Evolutionary conservation across 768 basidiomycete genomes (phyloP).

Genomic region (Boletus subcaerulescens): DNA sequence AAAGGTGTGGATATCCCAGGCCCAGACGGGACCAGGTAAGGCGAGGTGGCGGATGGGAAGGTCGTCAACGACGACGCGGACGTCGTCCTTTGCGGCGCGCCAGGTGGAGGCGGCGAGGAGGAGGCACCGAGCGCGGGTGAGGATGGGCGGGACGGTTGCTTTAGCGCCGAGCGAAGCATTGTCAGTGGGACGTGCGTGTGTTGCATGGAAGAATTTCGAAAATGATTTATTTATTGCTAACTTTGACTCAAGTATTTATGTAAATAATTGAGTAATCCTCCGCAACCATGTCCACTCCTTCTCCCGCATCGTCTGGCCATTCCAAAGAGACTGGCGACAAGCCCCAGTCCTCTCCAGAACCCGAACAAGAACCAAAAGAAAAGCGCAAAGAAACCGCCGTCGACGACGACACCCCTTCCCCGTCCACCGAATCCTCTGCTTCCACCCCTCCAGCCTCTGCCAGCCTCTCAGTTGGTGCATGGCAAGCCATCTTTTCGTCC

Average conservation of each 20-base stretch:
- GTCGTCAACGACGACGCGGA: slow-evolving; percentile 18
- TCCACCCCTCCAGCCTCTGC: slow-evolving; percentile 4
- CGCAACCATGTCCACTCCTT: slow-evolving; percentile 14
- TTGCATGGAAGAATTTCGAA: neutral
- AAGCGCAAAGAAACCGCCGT: neutral
- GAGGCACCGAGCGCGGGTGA: slow-evolving; percentile 16
- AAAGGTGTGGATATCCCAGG: slow-evolving; percentile 11
- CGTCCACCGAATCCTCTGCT: neutral
- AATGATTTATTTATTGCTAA: slow-evolving; percentile 10
- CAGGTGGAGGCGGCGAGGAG: slow-evolving; percentile 25
- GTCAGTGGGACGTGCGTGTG: slow-evolving; percentile 12
- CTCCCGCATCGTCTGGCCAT: neutral
- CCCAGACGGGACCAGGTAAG: slow-evolving; percentile 15
- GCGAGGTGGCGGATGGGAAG: slow-evolving; percentile 21
- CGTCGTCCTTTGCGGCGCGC: slow-evolving; percentile 10
- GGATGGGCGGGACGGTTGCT: slow-evolving; percentile 36
- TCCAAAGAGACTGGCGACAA: neutral
- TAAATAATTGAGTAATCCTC: too few species aligned
- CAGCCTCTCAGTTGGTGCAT: slow-evolving; percentile 37
- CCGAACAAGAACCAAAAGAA: slow-evolving; percentile 1
- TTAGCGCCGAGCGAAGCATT: slow-evolving; percentile 54
- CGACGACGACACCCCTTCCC: neutral
- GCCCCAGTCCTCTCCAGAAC: neutral
- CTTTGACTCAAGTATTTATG: neutral
- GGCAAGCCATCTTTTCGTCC: slow-evolving; percentile 83